These are phyloP conservation scores for Exophiala calicioides DNA, from an alignment of 2,329 filamentous ascomycete genomes.

Conservation along the genomic window DNA sequence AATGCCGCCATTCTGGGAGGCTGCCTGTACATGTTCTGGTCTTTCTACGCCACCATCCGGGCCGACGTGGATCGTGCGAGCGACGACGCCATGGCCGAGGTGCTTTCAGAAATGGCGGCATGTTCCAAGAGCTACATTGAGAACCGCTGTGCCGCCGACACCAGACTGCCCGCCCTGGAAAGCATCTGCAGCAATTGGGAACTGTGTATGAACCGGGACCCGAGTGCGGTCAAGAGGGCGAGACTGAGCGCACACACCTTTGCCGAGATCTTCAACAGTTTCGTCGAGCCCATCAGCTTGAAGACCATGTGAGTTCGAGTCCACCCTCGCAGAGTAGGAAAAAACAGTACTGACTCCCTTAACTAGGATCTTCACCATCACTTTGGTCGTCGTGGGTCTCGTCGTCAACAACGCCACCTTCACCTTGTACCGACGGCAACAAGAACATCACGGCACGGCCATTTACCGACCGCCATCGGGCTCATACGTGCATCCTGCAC, in stretches of 20 bases:
- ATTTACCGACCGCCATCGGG: constrained; percentile 26
- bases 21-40: constrained; percentile 66
- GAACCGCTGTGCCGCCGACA: constrained; percentile 71
- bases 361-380: constrained; percentile 26
- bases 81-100: constrained; percentile 65
- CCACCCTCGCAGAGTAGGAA: not conserved
- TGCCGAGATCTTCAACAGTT: constrained; percentile 89
- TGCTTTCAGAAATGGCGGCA: constrained; percentile 70
- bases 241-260: constrained; percentile 83
- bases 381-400: constrained; percentile 28
- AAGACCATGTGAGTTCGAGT: constrained; percentile 66
- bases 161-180: constrained; percentile 71
- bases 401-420: constrained; percentile 31
- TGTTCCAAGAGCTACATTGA: constrained; percentile 73
- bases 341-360: constrained; percentile 30
- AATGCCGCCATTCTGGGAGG: constrained; percentile 52
- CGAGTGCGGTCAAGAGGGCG: constrained; percentile 73
- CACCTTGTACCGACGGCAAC: constrained; percentile 28
- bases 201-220: constrained; percentile 82
- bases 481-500: constrained; percentile 24
- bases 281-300: constrained; percentile 85
- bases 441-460: constrained; percentile 22
- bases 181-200: constrained; percentile 77
- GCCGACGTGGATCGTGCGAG: constrained; percentile 74
- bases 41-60: constrained; percentile 68